A percentile compares a stretch with the other conserved stretches of the same genome.
phyloP scores from a whole-genome alignment of 78 protist species.

The Reticulomyxa filosa region DNA sequence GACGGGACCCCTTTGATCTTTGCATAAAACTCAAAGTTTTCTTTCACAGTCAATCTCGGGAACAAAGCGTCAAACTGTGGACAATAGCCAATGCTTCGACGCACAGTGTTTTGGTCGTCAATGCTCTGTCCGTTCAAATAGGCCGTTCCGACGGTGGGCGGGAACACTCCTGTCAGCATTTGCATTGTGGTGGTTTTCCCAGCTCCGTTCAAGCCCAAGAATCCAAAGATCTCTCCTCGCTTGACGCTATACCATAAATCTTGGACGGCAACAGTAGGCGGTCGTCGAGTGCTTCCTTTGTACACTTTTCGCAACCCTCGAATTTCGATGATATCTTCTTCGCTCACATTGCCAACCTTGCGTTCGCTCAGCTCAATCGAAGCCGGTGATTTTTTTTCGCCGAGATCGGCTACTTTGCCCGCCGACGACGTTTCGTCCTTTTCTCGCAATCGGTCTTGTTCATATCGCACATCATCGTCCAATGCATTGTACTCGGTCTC shows the following conservation, averaged over 20 bases:
- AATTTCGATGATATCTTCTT: neutral
- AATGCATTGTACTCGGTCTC: too few relatives aligned
- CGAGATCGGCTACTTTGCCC: too few relatives aligned
- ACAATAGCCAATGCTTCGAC: conserved; percentile 53
- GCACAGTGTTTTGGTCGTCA: conserved; percentile 16
- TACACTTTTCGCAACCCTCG: neutral
- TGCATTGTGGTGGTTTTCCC: conserved; percentile 57
- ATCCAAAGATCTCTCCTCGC: conserved; percentile 8
- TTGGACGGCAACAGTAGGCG: too few relatives aligned
- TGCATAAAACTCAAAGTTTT: conserved; percentile 49
- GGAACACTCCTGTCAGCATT: conserved; percentile 48
- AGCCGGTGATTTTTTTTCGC: too few relatives aligned
- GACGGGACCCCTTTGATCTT: conserved; percentile 28
- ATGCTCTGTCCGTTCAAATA: neutral
- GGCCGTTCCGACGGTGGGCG: conserved; percentile 42
- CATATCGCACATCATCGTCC: too few relatives aligned
- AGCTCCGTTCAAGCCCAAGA: conserved; percentile 20
- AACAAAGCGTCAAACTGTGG: conserved; percentile 49
- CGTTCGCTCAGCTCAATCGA: too few relatives aligned
- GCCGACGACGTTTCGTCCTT: too few relatives aligned
- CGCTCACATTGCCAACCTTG: neutral
- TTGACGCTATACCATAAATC: too few relatives aligned
- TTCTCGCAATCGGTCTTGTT: too few relatives aligned
- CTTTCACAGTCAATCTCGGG: conserved; percentile 28
- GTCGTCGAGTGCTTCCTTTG: too few relatives aligned